phyloP scores from a whole-genome alignment of 2,329 filamentous ascomycete species.

The Curvularia hawaiiensis region DNA sequence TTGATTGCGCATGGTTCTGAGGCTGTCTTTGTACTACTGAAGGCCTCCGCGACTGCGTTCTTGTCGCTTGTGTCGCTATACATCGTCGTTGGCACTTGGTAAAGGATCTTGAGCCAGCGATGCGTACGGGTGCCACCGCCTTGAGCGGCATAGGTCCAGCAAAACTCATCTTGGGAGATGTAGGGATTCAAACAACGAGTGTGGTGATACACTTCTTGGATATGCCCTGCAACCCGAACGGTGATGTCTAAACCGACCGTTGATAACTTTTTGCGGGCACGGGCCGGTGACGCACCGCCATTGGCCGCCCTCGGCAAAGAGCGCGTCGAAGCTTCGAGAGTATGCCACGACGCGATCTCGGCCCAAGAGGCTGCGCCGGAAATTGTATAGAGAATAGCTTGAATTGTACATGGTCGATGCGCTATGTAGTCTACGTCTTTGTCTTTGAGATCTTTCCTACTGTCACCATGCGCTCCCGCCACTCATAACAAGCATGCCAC shows the following conservation, averaged over 20 bases:
- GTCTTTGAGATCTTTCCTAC: background rate
- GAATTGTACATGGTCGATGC: constrained; percentile 2
- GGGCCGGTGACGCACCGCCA: constrained; percentile 18
- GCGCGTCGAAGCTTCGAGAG: constrained; percentile 20
- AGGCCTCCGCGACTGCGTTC: constrained; percentile 35
- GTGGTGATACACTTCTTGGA: constrained; percentile 18
- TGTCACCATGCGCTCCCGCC: background rate
- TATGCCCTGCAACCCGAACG: constrained; percentile 6
- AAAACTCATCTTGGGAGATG: constrained; percentile 40
- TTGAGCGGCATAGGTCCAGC: constrained; percentile 43
- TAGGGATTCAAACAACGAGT: constrained; percentile 13
- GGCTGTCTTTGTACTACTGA: constrained; percentile 27
- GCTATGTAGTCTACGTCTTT: background rate
- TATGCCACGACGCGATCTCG: constrained; percentile 9
- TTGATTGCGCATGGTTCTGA: constrained; percentile 30
- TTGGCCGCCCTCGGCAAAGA: constrained; percentile 15
- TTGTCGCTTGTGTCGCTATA: constrained; percentile 34
- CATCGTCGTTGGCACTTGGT: constrained; percentile 39
- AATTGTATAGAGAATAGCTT: constrained; percentile 2
- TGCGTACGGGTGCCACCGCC: constrained; percentile 39
- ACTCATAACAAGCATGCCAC: background rate
- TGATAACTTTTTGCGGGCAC: constrained; percentile 25
- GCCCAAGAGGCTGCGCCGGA: background rate
- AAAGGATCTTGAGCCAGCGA: constrained; percentile 32
- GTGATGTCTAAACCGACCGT: constrained; percentile 9